phyloP scores from a whole-genome alignment of 805 yeast genomes.

The Metschnikowia gruessii region DNA sequence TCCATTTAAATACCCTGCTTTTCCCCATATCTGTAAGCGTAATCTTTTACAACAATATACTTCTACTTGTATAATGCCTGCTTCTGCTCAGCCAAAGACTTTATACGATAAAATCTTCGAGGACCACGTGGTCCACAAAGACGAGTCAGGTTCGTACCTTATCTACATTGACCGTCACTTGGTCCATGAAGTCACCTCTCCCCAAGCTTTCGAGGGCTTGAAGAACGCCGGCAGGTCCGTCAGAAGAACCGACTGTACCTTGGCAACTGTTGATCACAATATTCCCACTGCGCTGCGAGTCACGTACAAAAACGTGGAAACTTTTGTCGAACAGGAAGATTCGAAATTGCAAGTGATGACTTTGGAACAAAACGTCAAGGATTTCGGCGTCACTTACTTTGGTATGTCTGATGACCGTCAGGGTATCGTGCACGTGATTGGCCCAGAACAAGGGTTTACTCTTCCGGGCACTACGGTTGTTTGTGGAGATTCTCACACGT shows the following conservation, averaged over 20 bases:
- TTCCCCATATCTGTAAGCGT: background rate
- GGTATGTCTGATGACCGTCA: constrained; percentile 95
- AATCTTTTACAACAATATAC: too few relatives aligned
- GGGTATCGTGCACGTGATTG: constrained; percentile 97
- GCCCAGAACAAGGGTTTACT: constrained; percentile 99
- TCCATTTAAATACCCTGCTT: background rate
- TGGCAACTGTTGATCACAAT: constrained; percentile 95
- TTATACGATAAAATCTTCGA: constrained; percentile 95
- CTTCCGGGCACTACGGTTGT: constrained; percentile 98
- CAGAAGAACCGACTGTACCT: constrained; percentile 88
- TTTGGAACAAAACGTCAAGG: constrained; percentile 87
- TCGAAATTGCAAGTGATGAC: constrained; percentile 91
- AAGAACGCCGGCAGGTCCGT: constrained; percentile 82
- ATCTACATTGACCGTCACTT: constrained; percentile 94
- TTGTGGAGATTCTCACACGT: constrained; percentile 98
- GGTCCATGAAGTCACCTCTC: constrained; percentile 98
- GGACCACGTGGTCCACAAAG: constrained; percentile 89
- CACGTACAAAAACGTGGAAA: constrained; percentile 64
- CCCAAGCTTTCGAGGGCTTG: constrained; percentile 98
- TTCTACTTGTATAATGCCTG: too few relatives aligned
- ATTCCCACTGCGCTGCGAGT: constrained; percentile 92
- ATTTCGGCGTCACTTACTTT: constrained; percentile 84
- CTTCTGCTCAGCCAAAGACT: constrained; percentile 39
- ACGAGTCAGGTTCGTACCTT: constrained; percentile 81
- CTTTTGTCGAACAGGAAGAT: constrained; percentile 87